Conservation (phyloP, 2,329 filamentous ascomycete species). For the Paradendryphiella salina region DNA sequence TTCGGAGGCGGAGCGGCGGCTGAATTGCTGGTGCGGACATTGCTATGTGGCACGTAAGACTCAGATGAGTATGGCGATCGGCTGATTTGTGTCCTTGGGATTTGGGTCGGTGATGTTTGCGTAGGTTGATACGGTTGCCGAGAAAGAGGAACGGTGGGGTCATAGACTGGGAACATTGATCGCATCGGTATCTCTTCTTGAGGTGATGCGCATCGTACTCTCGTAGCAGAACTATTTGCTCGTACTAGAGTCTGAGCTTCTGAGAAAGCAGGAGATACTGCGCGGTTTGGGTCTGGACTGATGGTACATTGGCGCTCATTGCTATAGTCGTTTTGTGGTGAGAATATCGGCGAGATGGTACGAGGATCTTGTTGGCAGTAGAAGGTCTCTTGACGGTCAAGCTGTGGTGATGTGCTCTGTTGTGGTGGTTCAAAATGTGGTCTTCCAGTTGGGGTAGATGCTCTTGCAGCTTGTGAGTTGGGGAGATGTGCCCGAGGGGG, state of each 20-base stretch:
- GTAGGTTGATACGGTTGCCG: conserved; percentile 73
- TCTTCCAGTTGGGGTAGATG: conserved; percentile 28
- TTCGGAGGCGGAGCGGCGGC: conserved; percentile 30
- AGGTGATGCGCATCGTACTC: conserved; percentile 29
- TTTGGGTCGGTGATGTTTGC: conserved; percentile 64
- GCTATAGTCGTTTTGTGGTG: conserved; percentile 17
- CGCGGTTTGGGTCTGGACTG: conserved; percentile 38
- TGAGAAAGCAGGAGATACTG: conserved; percentile 44
- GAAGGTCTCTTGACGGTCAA: conserved; percentile 22
- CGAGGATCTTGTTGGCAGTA: conserved; percentile 25
- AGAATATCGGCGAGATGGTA: conserved; percentile 27
- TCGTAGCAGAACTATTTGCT: conserved; percentile 43
- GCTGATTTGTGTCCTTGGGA: conserved; percentile 68
- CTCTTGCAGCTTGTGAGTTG: conserved; percentile 20
- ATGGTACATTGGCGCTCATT: conserved; percentile 18
- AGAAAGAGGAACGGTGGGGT: conserved; percentile 66
- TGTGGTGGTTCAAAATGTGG: conserved; percentile 31
- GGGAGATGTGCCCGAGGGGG: conserved; percentile 38
- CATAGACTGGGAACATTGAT: conserved; percentile 77
- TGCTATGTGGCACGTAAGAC: conserved; percentile 49
- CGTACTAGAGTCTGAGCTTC: conserved; percentile 43
- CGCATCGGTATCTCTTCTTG: conserved; percentile 55
- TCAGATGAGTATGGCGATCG: conserved; percentile 63
- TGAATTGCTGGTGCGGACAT: conserved; percentile 34
- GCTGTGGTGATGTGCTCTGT: conserved; percentile 28